Evolutionary conservation across 441 rosid species (phyloP).

Genomic region (Adansonia grandidieri): DNA sequence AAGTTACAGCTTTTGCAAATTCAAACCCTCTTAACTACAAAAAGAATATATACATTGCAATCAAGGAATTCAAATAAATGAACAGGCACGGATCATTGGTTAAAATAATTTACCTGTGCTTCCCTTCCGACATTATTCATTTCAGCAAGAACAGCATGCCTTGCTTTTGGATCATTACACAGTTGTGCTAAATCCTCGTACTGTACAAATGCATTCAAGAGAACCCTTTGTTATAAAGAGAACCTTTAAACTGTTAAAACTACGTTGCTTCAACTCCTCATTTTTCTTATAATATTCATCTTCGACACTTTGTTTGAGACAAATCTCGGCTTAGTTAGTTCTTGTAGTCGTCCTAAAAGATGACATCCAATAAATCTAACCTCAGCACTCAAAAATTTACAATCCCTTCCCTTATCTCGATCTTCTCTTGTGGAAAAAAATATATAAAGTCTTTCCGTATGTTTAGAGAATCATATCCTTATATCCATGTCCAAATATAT

Average conservation of each 20-base stretch:
- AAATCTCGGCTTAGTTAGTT: too few relatives aligned
- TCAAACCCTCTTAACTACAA: conserved; percentile 72
- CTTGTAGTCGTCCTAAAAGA: too few relatives aligned
- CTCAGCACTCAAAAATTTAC: too few relatives aligned
- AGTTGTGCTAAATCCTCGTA: conserved; percentile 51
- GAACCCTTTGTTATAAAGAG: neutral
- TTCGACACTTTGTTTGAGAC: too few relatives aligned
- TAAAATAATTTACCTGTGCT: conserved; percentile 46
- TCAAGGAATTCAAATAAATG: neutral
- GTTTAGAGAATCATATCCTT: too few relatives aligned
- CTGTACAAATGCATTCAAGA: conserved; percentile 39
- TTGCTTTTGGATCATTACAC: conserved; percentile 56
- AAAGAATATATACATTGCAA: too few relatives aligned
- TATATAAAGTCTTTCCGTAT: too few relatives aligned
- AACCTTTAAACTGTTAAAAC: neutral
- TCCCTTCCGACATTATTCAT: conserved; percentile 64
- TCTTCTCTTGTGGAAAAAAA: too few relatives aligned
- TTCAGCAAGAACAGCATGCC: conserved; percentile 61
- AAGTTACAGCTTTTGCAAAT: conserved; percentile 67
- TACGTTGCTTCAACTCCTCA: neutral
- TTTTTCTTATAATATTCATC: too few relatives aligned
- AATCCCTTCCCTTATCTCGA: too few relatives aligned
- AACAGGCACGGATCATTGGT: neutral
- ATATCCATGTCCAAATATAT: too few relatives aligned
- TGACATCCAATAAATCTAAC: too few relatives aligned